Evolutionary conservation across 2,329 filamentous ascomycete species (phyloP).

Genomic region (Triangularia verruculosa): DNA sequence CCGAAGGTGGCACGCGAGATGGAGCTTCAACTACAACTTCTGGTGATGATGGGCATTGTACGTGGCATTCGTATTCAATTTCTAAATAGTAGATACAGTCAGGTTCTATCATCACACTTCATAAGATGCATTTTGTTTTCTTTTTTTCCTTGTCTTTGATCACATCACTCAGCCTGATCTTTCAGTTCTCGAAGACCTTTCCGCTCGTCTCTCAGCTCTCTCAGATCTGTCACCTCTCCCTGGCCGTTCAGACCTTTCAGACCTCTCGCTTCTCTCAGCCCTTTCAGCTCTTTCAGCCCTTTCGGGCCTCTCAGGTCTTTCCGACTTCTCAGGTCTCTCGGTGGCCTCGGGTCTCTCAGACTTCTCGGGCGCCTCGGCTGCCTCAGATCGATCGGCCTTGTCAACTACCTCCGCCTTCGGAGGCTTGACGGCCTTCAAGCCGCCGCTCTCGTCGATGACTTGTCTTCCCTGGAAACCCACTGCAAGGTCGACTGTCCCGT

Average conservation of each 20-base stretch:
- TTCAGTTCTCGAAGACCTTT: background rate
- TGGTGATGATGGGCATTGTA: background rate
- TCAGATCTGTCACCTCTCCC: background rate
- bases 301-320: background rate
- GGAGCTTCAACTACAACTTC: background rate
- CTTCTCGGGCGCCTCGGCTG: background rate
- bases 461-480: slow-evolving; percentile 16
- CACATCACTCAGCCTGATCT: background rate
- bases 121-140: background rate
- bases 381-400: background rate
- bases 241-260: background rate
- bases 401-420: background rate
- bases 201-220: background rate
- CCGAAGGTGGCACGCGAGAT: background rate
- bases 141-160: background rate
- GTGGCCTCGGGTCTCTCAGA: background rate
- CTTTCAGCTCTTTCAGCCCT: background rate
- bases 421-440: background rate
- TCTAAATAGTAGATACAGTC: background rate
- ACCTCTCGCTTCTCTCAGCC: background rate
- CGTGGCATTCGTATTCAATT: background rate
- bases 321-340: background rate
- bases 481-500: background rate
- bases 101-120: background rate
- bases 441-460: slow-evolving; percentile 18